These are phyloP conservation scores for Verbena officinalis DNA, from an alignment of 257 asterid species.

Conservation along the genomic window DNA sequence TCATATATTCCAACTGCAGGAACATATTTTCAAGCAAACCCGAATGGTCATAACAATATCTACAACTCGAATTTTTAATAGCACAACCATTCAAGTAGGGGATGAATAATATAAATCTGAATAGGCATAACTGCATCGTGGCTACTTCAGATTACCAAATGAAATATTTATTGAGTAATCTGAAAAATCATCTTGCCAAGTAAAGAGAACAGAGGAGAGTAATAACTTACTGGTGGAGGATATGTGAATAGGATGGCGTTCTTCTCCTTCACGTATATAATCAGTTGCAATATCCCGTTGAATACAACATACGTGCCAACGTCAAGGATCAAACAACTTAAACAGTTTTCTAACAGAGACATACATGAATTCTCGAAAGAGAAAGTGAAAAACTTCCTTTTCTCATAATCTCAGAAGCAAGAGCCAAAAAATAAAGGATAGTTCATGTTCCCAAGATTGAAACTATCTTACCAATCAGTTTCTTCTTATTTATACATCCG, in stretches of 20 bases:
- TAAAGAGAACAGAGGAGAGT: conserved; percentile 13
- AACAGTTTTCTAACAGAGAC: conserved; percentile 9
- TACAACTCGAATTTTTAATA: not conserved
- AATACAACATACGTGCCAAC: conserved; percentile 78
- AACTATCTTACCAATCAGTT: not conserved
- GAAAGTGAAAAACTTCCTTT: not conserved
- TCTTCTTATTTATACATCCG: not conserved
- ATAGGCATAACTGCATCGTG: conserved; percentile 1
- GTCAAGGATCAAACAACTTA: conserved; percentile 64
- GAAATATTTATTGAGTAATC: not conserved
- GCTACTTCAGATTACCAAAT: conserved; percentile 10
- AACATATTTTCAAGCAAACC: not conserved
- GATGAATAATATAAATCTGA: not conserved
- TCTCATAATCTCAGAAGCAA: not conserved
- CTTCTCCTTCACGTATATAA: conserved; percentile 74
- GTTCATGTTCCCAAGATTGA: not conserved
- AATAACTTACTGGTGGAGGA: conserved; percentile 78
- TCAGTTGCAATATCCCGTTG: conserved; percentile 76
- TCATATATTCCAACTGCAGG: not conserved
- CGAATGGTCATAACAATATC: conserved; percentile 6
- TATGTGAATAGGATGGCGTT: conserved; percentile 86
- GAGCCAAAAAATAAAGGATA: not conserved
- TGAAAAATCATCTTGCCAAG: not conserved
- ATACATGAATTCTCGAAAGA: conserved; percentile 5
- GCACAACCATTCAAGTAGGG: conserved; percentile 12